Base-by-base conservation (phyloP, 257 asterid genomes). In the Lithospermum erythrorhizon region DNA sequence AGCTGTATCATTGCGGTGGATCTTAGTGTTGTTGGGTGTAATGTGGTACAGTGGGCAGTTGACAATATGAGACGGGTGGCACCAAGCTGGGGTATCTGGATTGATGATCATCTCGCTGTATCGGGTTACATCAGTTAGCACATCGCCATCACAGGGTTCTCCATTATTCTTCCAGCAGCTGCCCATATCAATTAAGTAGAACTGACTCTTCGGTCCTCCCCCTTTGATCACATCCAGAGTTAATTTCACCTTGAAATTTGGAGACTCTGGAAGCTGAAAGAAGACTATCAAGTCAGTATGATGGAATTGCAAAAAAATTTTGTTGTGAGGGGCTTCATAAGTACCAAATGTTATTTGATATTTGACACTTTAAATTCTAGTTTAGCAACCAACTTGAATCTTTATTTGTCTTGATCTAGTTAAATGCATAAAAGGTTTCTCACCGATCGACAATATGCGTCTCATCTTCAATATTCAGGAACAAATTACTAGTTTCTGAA, bases 81-180 rank as follows among this genome's bases (percentile, higher is more conserved):
- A 84, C 93, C 84, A 84, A 10, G 88, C 82, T 14, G 74, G 68
- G 4, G 76, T 68, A n/a, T 68, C 71, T 1, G 88, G 93, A 75
- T 81, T 84, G 21, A 84, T 73, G 21, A 84, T 81, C 93, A 84
- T 84, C 71, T 84, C 88, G 0, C 82, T 77, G 73, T 84, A 84
- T 53, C 93, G 58, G 47, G 93, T 84, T 9, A 81, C 72, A 23
- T 84, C 88, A 1, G 88, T 77, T 20, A 64, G 63, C 29, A 77
- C 80, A 55, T 84, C 81, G 16, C 93, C 88, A 14, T 84, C 74
- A n/a, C 93, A 84, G 0, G 86, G 84, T 24, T 61, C 58, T 1
- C 94, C 89, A 41, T 78, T 72, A 76, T 79, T 82, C 65, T 82
- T 84, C 94, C 94, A 84, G 73, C 94, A 84, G 73, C 93, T 81